A percentile compares a stretch with the other conserved stretches of the same genome.
Evolutionary conservation across 2,329 filamentous ascomycete genomes (phyloP).

Genomic region (Calonectria pseudoreteaudii): DNA sequence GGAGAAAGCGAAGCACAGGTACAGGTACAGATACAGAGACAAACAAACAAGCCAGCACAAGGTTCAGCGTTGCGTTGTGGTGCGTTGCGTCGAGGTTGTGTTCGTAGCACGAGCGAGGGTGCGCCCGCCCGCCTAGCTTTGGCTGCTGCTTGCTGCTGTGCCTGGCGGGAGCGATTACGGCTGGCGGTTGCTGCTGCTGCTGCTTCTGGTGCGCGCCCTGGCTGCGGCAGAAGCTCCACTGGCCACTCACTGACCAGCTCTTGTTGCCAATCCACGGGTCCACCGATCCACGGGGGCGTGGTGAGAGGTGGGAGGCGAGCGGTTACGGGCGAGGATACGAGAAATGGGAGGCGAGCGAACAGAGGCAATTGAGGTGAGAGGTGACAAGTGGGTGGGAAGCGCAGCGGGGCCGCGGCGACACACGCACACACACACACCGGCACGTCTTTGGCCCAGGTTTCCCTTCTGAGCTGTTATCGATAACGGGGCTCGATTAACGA

Average conservation of each 20-base stretch:
- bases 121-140: not conserved
- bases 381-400: constrained; percentile 20
- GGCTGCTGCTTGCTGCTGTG: not conserved
- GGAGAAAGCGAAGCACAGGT: not conserved
- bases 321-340: constrained; percentile 5
- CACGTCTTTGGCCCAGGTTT: not conserved
- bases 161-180: not conserved
- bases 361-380: constrained; percentile 16
- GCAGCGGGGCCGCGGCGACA: constrained; percentile 13
- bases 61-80: constrained; percentile 14
- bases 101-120: constrained; percentile 10
- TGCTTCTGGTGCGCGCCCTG: not conserved
- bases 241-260: constrained; percentile 1
- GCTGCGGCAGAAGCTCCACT: constrained; percentile 1
- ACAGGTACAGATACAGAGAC: constrained; percentile 1
- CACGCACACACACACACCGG: not conserved
- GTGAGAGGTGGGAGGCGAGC: constrained; percentile 10
- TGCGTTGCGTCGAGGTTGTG: constrained; percentile 15
- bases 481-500: constrained; percentile 2
- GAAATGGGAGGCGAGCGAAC: not conserved
- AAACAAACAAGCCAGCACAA: constrained; percentile 2
- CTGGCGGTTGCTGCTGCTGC: not conserved
- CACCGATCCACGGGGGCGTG: constrained; percentile 6
- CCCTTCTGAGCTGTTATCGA: constrained; percentile 8
- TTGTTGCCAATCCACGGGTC: constrained; percentile 13